Evolutionary conservation across 352 stramenopile genomes (phyloP), one percentile per base, ranked within the genome.

Genomic region (Globisporangium cystogenes): DNA sequence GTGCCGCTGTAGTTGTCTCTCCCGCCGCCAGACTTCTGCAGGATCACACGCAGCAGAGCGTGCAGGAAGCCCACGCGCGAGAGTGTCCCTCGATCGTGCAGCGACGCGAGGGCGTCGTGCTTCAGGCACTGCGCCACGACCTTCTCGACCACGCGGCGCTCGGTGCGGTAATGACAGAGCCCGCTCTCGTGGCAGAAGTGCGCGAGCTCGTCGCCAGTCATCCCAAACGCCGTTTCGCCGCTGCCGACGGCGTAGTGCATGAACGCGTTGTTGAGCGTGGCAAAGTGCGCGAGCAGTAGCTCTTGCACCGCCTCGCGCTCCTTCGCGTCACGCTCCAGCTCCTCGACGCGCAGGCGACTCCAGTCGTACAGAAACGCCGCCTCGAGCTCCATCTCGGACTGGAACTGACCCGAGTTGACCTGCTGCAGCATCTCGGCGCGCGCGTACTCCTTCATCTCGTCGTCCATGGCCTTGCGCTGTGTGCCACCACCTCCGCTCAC

Each of bases 341-440:
- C 80, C 31, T 91, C 80, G 8, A 74, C 51, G 20, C 57, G 63
- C 8, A 90, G 54, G 26, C 69, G 71, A 24, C 72, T 64, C 80
- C 80, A 87, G 54, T 93, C 82, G 59, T 87, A 89, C 37, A 89
- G 59, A 54, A 93, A 93, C 21, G 81, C 82, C 27, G 80, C 81
- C 51, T 91, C 82, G 27, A 90, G 49, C 49, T 91, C 82, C 64
- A 88, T 77, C 37, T 91, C 76, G 10, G 80, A 87, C 60, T 87
- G 75, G 53, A 91, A 89, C 44, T 88, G 78, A 0, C 78, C 76
- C 26, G 79, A 89, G 23, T 82, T 86, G 16, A 90, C 75, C 56
- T 93, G 78, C 51, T 86, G 76, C 45, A 86, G 54, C 68, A 86
- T 64, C 60, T 91, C 79, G 26, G 70, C 74, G 10, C 65, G 74